phyloP scores from a whole-genome alignment of 1,284 basidiomycete genomes.

The Inonotus obliquus region DNA sequence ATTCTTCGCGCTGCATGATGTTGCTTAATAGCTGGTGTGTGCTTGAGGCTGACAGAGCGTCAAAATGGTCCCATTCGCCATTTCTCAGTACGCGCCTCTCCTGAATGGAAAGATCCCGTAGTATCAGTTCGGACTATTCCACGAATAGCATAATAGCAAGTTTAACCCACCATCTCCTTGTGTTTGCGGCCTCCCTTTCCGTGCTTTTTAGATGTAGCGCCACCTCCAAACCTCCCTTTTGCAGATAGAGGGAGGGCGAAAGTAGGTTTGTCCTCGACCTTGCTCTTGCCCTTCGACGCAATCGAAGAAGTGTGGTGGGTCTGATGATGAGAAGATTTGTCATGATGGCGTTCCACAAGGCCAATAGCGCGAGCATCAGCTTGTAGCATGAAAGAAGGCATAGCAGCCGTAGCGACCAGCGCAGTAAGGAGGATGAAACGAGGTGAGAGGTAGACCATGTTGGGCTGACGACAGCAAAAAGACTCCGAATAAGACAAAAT shows the following conservation, averaged over 20 bases:
- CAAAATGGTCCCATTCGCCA: constrained; percentile 11
- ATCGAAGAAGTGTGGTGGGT: background rate
- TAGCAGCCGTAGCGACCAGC: constrained; percentile 13
- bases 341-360: background rate
- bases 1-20: constrained; percentile 8
- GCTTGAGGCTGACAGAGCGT: constrained; percentile 3
- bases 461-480: background rate
- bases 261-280: background rate
- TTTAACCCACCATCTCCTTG: background rate
- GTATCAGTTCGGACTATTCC: background rate
- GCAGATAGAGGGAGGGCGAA: background rate
- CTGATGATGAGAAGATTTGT: background rate
- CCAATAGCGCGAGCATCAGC: constrained; percentile 11
- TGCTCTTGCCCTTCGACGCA: background rate
- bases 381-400: constrained; percentile 1
- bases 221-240: background rate
- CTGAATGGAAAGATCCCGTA: background rate
- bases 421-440: constrained; percentile 17
- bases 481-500: background rate
- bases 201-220: background rate
- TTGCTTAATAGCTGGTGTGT: background rate
- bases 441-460: constrained; percentile 14
- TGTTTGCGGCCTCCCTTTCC: background rate
- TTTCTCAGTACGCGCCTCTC: background rate
- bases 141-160: background rate